Evolutionary conservation across 441 rosid species (phyloP), one percentile per base, ranked within the genome.

Genomic region (Hura crepitans): DNA sequence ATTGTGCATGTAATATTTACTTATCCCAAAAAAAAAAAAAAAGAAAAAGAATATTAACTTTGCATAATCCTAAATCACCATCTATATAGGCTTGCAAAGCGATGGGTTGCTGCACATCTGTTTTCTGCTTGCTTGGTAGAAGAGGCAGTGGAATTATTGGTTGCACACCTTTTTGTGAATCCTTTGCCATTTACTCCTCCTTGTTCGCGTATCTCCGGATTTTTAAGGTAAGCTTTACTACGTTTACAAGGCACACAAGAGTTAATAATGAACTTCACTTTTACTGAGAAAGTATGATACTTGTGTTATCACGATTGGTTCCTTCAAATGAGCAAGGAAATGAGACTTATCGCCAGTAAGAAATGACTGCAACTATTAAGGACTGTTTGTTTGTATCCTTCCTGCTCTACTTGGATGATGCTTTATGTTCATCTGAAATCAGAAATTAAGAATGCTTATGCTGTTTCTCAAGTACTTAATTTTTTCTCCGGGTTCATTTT

Each of bases 61-160:
- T 49, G 20, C 2, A 27, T 63, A 55, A 59, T 69, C 46, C 14
- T 45, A 9, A 39, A 77, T 62, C 53, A 43, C 50, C 58, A 31
- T 66, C 39, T 59, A 25, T 77, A 43, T 75, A 94, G 99, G 92
- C 89, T 94, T 80, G 99, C 93, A 70, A 94, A 94, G 77, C 81
- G 99, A 75, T 92, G 97, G 99, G 86, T 92, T 61, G 82, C 92
- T 76, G 82, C 97, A 0, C 99, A 92, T 86, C 80, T 90, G 69
- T 94, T 90, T 85, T 94, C 99, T 49, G 89, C 96, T 61, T 89
- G 97, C 81, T 85, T 94, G 81, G 86, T 61, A 31, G 99, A 90
- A 80, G 99, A 92, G 85, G 91, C 89, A 62, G 78, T 89, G 68
- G 99, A 92, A 81, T 85, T 94, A 18, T 69, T 92, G 82, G 97